These are phyloP conservation scores for Nannizziopsis arthrosporioides DNA, from an alignment of 2,329 filamentous ascomycete species.

Conservation along the genomic window DNA sequence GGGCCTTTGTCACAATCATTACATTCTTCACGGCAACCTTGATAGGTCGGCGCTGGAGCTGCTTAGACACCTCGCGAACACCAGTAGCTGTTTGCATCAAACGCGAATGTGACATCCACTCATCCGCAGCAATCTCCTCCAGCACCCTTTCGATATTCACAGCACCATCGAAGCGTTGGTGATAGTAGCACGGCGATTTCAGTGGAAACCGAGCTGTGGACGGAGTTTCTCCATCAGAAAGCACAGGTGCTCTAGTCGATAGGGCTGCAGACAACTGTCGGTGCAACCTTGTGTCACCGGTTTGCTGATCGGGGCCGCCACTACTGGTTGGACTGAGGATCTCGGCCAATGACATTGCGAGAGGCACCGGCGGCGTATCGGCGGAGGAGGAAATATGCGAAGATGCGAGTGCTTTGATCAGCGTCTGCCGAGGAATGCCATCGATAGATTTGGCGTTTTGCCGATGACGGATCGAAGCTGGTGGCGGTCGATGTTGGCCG, in stretches of 20 bases:
- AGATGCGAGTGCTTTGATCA: constrained; percentile 70
- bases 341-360: constrained; percentile 42
- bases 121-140: constrained; percentile 79
- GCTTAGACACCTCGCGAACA: constrained; percentile 89
- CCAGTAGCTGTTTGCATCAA: constrained; percentile 91
- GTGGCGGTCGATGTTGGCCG: background rate
- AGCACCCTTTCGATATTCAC: constrained; percentile 91
- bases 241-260: constrained; percentile 38
- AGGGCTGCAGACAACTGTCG: constrained; percentile 4
- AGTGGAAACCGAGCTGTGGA: constrained; percentile 49
- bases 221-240: constrained; percentile 35
- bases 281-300: constrained; percentile 9
- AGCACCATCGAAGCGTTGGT: constrained; percentile 90
- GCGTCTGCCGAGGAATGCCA: constrained; percentile 62
- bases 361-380: constrained; percentile 41
- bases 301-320: background rate
- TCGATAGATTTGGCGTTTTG: constrained; percentile 43
- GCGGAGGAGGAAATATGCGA: constrained; percentile 28
- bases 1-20: constrained; percentile 97
- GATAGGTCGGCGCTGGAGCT: constrained; percentile 82
- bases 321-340: constrained; percentile 9
- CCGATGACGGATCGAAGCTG: background rate
- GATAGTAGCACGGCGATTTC: constrained; percentile 93
- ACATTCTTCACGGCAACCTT: constrained; percentile 83
- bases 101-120: constrained; percentile 84